A percentile compares a stretch with the other conserved stretches of the same genome.
Evolutionary conservation across 495 filamentous ascomycete species (phyloP).

Genomic region (Podospora pseudocomata): DNA sequence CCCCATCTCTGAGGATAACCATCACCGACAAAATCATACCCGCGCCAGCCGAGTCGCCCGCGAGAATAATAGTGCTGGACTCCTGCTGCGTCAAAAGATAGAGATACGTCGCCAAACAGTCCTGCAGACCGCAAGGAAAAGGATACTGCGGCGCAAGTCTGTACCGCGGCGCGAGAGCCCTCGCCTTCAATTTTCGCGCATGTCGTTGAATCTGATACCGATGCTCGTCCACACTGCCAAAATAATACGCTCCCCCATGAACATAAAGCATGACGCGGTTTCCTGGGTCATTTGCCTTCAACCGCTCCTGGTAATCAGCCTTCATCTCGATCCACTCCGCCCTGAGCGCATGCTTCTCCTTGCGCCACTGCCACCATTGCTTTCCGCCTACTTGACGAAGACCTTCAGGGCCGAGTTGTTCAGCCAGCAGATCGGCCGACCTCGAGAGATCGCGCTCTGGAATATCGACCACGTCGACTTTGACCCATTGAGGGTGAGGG

Average conservation of each 20-base stretch:
- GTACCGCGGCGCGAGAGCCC: conserved; percentile 84
- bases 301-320: conserved; percentile 68
- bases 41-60: conserved; percentile 87
- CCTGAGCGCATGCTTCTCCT: conserved; percentile 55
- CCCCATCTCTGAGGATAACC: conserved; percentile 75
- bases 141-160: conserved; percentile 90
- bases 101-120: conserved; percentile 83
- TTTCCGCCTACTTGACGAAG: conserved; percentile 71
- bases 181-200: conserved; percentile 85
- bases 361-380: conserved; percentile 94
- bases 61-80: conserved; percentile 71
- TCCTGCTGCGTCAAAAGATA: conserved; percentile 70
- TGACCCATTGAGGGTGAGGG: conserved; percentile 83
- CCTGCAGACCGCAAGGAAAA: conserved; percentile 86
- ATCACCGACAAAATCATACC: conserved; percentile 81
- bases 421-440: conserved; percentile 59
- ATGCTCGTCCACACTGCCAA: conserved; percentile 92
- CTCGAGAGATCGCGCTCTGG: conserved; percentile 55
- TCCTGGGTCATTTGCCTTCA: conserved; percentile 51
- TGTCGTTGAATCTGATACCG: conserved; percentile 94
- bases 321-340: conserved; percentile 98
- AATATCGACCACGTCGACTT: conserved; percentile 68
- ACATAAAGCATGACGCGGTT: conserved; percentile 89
- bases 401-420: conserved; percentile 72
- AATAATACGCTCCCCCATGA: conserved; percentile 69